Evolutionary conservation across 1,139 yeast genomes (phyloP).

Genomic region (Debaryomyces singareniensis): DNA sequence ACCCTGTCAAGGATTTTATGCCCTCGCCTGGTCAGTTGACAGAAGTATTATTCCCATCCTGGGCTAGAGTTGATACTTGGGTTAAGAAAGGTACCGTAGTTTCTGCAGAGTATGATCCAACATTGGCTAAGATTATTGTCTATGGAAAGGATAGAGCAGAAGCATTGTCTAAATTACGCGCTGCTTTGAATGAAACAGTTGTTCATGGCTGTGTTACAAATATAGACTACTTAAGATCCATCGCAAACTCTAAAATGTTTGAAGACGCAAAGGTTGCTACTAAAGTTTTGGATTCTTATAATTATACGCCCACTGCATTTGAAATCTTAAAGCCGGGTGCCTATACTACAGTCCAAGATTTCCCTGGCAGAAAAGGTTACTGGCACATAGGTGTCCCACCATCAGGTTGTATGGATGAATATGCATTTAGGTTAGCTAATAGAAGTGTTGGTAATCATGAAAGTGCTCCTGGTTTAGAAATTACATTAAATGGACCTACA

Average conservation of each 20-base stretch:
- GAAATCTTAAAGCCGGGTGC: slow-evolving; percentile 88
- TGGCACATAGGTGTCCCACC: slow-evolving; percentile 97
- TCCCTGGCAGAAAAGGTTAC: slow-evolving; percentile 83
- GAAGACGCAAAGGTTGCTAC: slow-evolving; percentile 79
- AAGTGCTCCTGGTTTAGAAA: slow-evolving; percentile 83
- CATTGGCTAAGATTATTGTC: slow-evolving; percentile 92
- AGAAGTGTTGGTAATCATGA: slow-evolving; percentile 80
- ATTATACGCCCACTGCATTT: slow-evolving; percentile 74
- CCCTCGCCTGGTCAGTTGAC: slow-evolving; percentile 95
- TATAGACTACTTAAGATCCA: slow-evolving; percentile 79
- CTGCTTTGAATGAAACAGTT: slow-evolving; percentile 80
- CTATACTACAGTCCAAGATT: slow-evolving; percentile 92
- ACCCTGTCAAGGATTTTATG: slow-evolving; percentile 89
- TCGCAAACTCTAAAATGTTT: slow-evolving; percentile 81
- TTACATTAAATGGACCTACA: slow-evolving; percentile 83
- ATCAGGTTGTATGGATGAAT: slow-evolving; percentile 96
- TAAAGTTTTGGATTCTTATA: slow-evolving; percentile 77
- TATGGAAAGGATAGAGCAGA: slow-evolving; percentile 85
- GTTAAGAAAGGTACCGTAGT: slow-evolving; percentile 82
- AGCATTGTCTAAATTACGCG: slow-evolving; percentile 67
- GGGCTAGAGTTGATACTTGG: slow-evolving; percentile 96
- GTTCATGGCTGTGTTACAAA: slow-evolving; percentile 87
- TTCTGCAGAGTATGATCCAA: slow-evolving; percentile 94
- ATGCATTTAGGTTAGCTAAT: slow-evolving; percentile 84
- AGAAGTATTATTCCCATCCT: slow-evolving; percentile 74